Base-by-base conservation (phyloP, 345 rosid genomes). In the Salix purpurea region DNA sequence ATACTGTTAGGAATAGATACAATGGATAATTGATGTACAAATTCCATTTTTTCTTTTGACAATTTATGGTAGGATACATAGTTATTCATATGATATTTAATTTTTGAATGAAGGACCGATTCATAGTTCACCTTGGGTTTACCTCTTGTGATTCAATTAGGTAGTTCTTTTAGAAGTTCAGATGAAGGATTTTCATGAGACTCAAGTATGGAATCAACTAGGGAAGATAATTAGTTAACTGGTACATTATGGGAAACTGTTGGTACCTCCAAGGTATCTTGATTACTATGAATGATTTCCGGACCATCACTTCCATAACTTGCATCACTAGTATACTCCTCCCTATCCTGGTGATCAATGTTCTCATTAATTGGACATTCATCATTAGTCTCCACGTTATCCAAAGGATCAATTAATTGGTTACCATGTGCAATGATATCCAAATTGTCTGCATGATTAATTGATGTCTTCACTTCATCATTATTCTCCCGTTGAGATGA, bases 91-190 rank as follows among this genome's bases (percentile, higher is more conserved):
- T 1, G 24, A 0, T 54, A 54, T 19, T 54, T 54, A 2, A 21
- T 0, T 19, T 54, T 54, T 1, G 11, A 54, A 10, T 21, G 4
- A 7, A 21, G 4, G 24, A 0, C 0, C 1, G 12, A 0, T 54
- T 54, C 60, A 54, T 54, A 54, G 4, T 54, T 54, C 24, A 7
- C 60, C 11, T 54, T 54, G 0, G 60, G 60, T 54, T 7, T 54
- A 19, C 24, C 60, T 54, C 60, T 7, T 54, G 60, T 54, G 60
- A 54, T 4, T 19, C 12, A 0, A 54, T 54, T 54, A 54, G 24
- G 12, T 7, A 21, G 4, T 21, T 19, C 23, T 19, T 54, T 54
- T 21, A 50, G 58, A 18, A 3, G 3, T 18, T 19, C 1, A 52
- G 0, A 19, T 52, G 58, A 3, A 6, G 0, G 58, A 52, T 0